Base-by-base conservation (phyloP, 352 stramenopile genomes). In the Elongisporangium anandrum region DNA sequence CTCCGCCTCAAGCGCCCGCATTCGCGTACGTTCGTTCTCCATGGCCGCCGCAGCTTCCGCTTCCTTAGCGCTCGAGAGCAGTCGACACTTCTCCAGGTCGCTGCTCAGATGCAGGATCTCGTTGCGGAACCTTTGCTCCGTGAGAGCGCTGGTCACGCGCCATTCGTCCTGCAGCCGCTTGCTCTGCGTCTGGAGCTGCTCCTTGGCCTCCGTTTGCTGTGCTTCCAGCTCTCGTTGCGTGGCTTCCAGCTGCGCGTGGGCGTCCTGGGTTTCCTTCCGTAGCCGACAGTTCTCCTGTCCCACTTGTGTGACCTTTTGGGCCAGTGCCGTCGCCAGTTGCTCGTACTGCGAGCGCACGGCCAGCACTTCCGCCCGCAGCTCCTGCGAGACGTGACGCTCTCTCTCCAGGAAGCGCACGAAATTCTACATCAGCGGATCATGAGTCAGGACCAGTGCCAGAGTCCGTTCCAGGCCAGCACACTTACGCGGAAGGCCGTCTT, bases 381-480 rank as follows among this genome's bases (percentile, higher is more conserved):
- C 59, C 50, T 68, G 63, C 10, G 77, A 66, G 22, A 72, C 67
- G 6, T 57, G 69, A 10, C 79, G 79, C 61, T 91, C 79, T 13
- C 61, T 64, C 68, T 88, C 76, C 56, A 91, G 70, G 57, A 90
- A 93, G n/a, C 63, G 66, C 53, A 87, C 71, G 52, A 91, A 89
- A 3, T 75, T 65, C 77, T 91, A 51, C 4, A 50, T n/a, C 20
- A 26, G 21, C 56, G 0, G 47, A 55, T 4, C 47, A 22, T 47
- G n/a, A 70, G 47, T 13, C 29, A 15, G 19, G n/a, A 52, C n/a
- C n/a, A n/a, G n/a, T n/a, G 26, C 47, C 12, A 13, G 15, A 9
- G 26, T 0, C 5, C 8, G 52, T n/a, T 22, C 4, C 15, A 61
- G 22, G 12, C 22, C 22, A 52, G 49, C 49, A 55, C 15, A 56